These are phyloP conservation scores for Blastosporella zonata DNA, from an alignment of 1,284 basidiomycete species.

Conservation along the genomic window DNA sequence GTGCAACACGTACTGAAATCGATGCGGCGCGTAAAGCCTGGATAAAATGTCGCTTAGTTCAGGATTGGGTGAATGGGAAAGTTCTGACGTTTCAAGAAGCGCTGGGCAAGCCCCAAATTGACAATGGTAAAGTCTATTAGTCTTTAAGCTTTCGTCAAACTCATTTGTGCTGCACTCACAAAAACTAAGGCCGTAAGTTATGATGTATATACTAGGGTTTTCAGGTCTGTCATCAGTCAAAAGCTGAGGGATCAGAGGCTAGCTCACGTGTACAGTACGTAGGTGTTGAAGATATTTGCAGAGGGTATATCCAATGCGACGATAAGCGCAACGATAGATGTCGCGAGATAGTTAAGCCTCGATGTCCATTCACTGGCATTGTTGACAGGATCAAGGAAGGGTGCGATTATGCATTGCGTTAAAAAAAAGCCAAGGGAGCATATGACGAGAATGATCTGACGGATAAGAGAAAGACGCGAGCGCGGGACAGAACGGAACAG, in stretches of 20 bases:
- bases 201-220: slow-evolving; percentile 52
- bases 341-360: slow-evolving; percentile 66
- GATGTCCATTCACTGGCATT: slow-evolving; percentile 80
- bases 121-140: slow-evolving; percentile 62
- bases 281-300: slow-evolving; percentile 51
- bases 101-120: slow-evolving; percentile 47
- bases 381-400: slow-evolving; percentile 70
- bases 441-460: slow-evolving; percentile 63
- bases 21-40: slow-evolving; percentile 59
- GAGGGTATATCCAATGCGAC: slow-evolving; percentile 56
- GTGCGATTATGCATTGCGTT: slow-evolving; percentile 57
- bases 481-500: slow-evolving; percentile 58
- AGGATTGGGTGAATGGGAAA: neutral
- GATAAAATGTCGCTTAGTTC: slow-evolving; percentile 31
- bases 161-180: slow-evolving; percentile 38
- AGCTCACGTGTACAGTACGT: slow-evolving; percentile 61
- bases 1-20: slow-evolving; percentile 62
- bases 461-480: slow-evolving; percentile 51
- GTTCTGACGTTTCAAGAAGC: slow-evolving; percentile 54
- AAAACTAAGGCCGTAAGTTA: slow-evolving; percentile 65
- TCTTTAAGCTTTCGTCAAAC: slow-evolving; percentile 1
- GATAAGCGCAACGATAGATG: slow-evolving; percentile 58
- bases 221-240: neutral
- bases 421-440: slow-evolving; percentile 61
- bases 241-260: neutral